Base-by-base conservation (phyloP, 495 filamentous ascomycete genomes). In the Thermothielavioides terrestris region DNA sequence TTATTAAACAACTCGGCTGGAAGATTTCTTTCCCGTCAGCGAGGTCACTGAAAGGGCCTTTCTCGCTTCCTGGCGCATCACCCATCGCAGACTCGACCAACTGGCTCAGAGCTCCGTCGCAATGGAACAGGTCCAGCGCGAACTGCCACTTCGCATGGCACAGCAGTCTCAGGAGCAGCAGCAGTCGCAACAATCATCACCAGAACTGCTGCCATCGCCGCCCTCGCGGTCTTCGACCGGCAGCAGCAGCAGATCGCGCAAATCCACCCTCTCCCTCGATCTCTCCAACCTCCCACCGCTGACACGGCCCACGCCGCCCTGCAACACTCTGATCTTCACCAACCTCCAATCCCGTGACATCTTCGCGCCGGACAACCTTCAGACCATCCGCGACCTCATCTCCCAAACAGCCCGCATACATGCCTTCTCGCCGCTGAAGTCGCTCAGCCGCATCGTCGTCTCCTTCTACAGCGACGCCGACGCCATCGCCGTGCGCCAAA, bases 301-400 rank as follows among this genome's bases (percentile, higher is more conserved):
- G 22, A 69, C 72, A n/a, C 77, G 83, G 59, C 91, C 92, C 6
- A 79, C 86, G 3, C 81, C 85, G 20, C 89, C 91, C 28, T 85
- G 88, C 50, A 98, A 98, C 70, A 96, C 89, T 0, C 86, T 98
- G 42, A 77, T 98, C 49, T 88, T 98, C 67, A 92, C 88, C 57
- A 88, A 95, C 67, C 82, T 98, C 28, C 71, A 83, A 57, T 80
- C 88, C 61, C 73, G 79, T 14, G 71, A 79, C 44, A 82, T 94
- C 65, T 98, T 98, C 77, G 76, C 80, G 53, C 76, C 88, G 0
- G 65, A 79, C 42, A 86, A 88, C 53, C 79, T 96, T 46, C 73
- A 83, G 50, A 76, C 73, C 18, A 88, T 98, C 65, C 85, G 84
- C 59, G 68, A 78, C 31, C 78, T 84, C 41, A 83, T 96, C 65